Base-by-base conservation (phyloP, 306 rosid genomes). In the Leucaena leucocephala region DNA sequence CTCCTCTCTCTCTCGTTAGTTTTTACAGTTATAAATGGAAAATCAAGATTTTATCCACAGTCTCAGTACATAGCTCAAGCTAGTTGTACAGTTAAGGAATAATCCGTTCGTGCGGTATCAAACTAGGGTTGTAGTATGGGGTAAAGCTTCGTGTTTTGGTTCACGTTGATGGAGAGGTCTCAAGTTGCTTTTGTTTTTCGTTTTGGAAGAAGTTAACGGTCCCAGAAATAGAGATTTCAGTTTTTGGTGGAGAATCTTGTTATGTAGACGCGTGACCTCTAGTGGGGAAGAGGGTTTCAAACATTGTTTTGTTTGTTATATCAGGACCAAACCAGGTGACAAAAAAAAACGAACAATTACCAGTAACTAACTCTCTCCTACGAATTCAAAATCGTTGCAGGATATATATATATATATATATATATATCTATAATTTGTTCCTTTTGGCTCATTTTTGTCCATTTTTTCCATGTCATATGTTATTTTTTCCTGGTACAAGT, bases 121-220 rank as follows among this genome's bases (percentile, higher is more conserved):
- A 76, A 19, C 63, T 71, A 78, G 88, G 92, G 92, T 91, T 87
- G 85, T 70, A 7, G 36, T 34, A 3, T 42, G 22, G 55, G 17
- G 16, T 76, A 21, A 61, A 11, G 21, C 33, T 59, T 21, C 27
- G 33, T 27, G 77, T 71, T 46, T 3, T 34, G 74, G 62, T 48
- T 72, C 45, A 54, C 66, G 76, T 55, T 22, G 38, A 69, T 16
- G 2, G 35, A 13, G 43, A 8, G 48, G 21, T 52, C 54, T 34
- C 3, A 36, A 71, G 34, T 45, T 49, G 66, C 45, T 40, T 66
- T 74, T 15, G 68, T 45, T n/a, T 27, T 22, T 46, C 22, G 17
- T 43, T 19, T 35, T 43, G 66, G 62, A 55, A 55, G 82, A 33
- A 36, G 67, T 65, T 54, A 48, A 75, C 88, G 83, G 89, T 82